A percentile compares a stretch with the other conserved stretches of the same genome.
Evolutionary conservation across 2,329 filamentous ascomycete genomes (phyloP).

Genomic region (Penicillium sp.): DNA sequence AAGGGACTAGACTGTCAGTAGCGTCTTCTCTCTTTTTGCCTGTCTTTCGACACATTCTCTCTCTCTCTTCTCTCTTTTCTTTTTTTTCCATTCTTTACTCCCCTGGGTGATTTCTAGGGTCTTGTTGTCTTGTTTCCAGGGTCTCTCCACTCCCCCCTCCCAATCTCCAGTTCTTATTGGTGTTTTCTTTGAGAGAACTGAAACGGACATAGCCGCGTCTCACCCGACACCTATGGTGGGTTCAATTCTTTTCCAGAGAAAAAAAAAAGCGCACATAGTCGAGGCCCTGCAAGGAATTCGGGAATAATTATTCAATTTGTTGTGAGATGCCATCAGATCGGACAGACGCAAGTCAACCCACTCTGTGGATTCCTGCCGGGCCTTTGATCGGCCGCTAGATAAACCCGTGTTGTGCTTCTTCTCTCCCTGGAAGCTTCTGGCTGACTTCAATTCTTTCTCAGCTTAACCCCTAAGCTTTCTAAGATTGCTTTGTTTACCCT

Average conservation of each 20-base stretch:
- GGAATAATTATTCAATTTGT: conserved; percentile 6
- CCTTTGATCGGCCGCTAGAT: conserved; percentile 27
- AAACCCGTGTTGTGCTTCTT: conserved; percentile 16
- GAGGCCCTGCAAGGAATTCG: conserved; percentile 13
- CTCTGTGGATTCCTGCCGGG: conserved; percentile 25
- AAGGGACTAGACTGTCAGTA: conserved; percentile 6
- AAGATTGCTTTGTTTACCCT: not conserved
- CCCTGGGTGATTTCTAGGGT: not conserved
- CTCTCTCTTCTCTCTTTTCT: not conserved
- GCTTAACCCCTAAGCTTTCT: conserved; percentile 13
- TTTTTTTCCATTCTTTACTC: not conserved
- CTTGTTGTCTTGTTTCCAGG: not conserved
- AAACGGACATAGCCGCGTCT: conserved; percentile 9
- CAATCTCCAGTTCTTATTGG: conserved; percentile 7
- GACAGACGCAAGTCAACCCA: conserved; percentile 15
- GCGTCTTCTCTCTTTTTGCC: not conserved
- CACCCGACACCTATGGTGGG: conserved; percentile 3
- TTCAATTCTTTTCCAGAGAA: not conserved
- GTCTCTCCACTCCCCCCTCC: conserved; percentile 16
- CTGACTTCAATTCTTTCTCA: conserved; percentile 14
- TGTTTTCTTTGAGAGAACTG: conserved; percentile 8
- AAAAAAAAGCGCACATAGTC: not conserved
- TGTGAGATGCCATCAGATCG: conserved; percentile 14
- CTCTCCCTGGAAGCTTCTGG: conserved; percentile 24
- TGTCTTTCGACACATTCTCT: not conserved